Evolutionary conservation across 257 asterid species (phyloP).

Genomic region (Gynochthodes officinalis): DNA sequence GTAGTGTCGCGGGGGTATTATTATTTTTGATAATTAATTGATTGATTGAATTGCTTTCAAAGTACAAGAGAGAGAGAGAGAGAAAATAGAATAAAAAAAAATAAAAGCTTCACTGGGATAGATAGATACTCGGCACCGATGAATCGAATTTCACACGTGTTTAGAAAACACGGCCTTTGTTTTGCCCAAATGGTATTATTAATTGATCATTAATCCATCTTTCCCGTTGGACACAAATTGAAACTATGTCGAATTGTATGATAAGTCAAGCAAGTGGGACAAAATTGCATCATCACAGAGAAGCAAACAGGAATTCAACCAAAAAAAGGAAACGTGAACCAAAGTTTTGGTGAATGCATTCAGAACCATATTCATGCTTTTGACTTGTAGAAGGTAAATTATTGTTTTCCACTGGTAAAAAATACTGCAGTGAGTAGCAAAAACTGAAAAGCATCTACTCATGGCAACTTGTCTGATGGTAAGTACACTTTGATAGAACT

Average conservation of each 20-base stretch:
- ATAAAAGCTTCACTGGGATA: too few species aligned
- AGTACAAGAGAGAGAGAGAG: too few species aligned
- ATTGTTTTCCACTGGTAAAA: not conserved
- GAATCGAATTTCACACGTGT: too few species aligned
- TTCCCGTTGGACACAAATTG: not conserved
- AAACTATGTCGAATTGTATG: not conserved
- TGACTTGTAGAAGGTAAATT: not conserved
- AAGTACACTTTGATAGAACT: conserved; percentile 13
- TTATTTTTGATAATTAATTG: too few species aligned
- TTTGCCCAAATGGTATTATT: too few species aligned
- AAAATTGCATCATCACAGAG: not conserved
- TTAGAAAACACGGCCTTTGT: too few species aligned
- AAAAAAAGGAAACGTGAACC: not conserved
- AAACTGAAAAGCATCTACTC: not conserved
- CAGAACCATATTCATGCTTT: not conserved
- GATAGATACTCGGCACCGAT: too few species aligned
- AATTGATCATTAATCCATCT: too few species aligned
- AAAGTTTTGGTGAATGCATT: not conserved
- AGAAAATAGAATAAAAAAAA: too few species aligned
- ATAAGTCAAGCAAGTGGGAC: conserved; percentile 1
- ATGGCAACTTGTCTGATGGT: not conserved
- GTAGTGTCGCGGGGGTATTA: too few species aligned
- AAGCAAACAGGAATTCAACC: not conserved
- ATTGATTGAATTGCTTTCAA: too few species aligned
- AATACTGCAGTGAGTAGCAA: conserved; percentile 1